Base-by-base conservation (phyloP, 2,329 filamentous ascomycete genomes). In the Lasiodiplodia sp. region DNA sequence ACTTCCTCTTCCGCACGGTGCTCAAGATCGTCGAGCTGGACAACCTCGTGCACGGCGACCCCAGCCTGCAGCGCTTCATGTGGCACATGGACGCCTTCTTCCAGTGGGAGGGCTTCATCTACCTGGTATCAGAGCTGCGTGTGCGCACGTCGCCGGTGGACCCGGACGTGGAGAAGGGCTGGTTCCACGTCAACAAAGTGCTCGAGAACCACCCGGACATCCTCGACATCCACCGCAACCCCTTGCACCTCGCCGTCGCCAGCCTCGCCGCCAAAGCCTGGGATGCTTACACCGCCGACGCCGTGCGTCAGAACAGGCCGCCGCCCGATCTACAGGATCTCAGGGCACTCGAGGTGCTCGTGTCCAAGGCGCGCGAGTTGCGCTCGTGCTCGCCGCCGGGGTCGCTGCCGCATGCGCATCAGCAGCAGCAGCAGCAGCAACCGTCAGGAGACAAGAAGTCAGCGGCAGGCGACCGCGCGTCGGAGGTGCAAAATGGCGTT, bases 21-120 rank as follows among this genome's bases (percentile, higher is more conserved):
- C 71, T 83, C 23, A 80, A 82, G 67, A 76, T 83, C 7, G 72
- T 83, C 11, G 76, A 81, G 53, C 77, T 79, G 44, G 79, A 83
- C 67, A 83, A 79, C 55, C 71, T 83, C 23, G 75, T 76, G 0
- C 79, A 82, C 65, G 78, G 76, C 1, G 82, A 79, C 37, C 74
- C 76, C 34, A 75, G 76, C 25, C 75, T 82, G 65, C 76, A 79
- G 44, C 76, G 78, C n/a, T 85, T 81, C 69, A 72, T 76, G 31
- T 85, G 83, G 83, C 82, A 85, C 71, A 76, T 81, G 64, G 78
- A 83, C 31, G 75, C 79, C 34, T 80, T 84, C 49, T 87, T 86
- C 73, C 80, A 82, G 23, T 87, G 84, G 84, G 84, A 86, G 66
- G 80, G 84, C 11, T 80, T 85, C 55, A 82, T 86, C n/a, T 83